Conservation (phyloP, 768 basidiomycete genomes). For the Rhizopogon vinicolor region DNA sequence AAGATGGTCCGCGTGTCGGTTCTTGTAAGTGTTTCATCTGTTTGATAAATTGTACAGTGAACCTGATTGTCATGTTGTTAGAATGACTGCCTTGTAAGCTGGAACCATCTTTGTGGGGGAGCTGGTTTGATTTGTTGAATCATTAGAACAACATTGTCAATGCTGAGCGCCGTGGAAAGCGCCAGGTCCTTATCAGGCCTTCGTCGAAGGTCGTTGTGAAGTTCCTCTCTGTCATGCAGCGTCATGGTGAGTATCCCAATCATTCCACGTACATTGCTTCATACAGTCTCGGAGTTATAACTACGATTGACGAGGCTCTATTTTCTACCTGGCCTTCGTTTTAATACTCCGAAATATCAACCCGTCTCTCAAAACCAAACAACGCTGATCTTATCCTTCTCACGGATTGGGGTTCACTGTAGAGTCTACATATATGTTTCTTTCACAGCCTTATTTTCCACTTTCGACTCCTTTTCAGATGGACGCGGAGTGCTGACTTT, state of each 20-base stretch:
- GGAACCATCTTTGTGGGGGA: neutral
- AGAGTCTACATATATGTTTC: constrained; percentile 22
- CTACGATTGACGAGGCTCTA: constrained; percentile 67
- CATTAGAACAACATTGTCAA: constrained; percentile 96
- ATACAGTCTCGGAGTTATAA: constrained; percentile 71
- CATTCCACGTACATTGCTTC: constrained; percentile 25
- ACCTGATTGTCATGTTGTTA: neutral
- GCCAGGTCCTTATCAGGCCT: constrained; percentile 96
- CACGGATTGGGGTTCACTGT: constrained; percentile 25
- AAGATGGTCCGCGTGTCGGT: constrained; percentile 90
- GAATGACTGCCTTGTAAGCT: constrained; percentile 58
- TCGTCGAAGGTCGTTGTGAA: constrained; percentile 98
- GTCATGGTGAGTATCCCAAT: constrained; percentile 70
- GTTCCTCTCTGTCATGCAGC: constrained; percentile 98
- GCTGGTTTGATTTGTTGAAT: neutral
- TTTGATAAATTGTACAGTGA: neutral
- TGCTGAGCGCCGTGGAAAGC: constrained; percentile 98
- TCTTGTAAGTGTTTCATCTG: constrained; percentile 39
- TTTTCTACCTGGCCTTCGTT: constrained; percentile 67
- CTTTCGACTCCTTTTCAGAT: constrained; percentile 39
- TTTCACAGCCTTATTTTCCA: neutral
- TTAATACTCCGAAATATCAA: constrained; percentile 80
- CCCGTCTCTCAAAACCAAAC: constrained; percentile 54
- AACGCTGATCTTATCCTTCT: constrained; percentile 31
- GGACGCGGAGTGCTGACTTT: neutral